Conservation (phyloP, 2,329 filamentous ascomycete species). For the Bipolaris sorokiniana region DNA sequence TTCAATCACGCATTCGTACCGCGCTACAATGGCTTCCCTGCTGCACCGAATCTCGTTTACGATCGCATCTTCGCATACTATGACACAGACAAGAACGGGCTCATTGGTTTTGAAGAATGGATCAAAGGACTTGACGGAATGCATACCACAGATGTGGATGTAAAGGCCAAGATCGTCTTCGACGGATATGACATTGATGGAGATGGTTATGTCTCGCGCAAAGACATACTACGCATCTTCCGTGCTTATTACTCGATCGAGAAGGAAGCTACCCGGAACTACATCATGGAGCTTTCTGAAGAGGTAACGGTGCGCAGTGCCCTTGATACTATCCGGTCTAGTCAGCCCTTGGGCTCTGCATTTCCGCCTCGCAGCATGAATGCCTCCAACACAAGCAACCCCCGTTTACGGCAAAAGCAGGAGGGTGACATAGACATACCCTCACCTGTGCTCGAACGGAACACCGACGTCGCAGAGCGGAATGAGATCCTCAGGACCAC, state of each 20-base stretch:
- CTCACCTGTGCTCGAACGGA: constrained; percentile 30
- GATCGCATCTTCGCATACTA: constrained; percentile 98
- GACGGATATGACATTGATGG: constrained; percentile 89
- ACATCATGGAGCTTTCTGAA: constrained; percentile 75
- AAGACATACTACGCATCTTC: constrained; percentile 90
- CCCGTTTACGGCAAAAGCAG: constrained; percentile 40
- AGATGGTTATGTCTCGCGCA: constrained; percentile 83
- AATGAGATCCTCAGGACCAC: constrained; percentile 23
- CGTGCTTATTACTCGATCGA: constrained; percentile 90
- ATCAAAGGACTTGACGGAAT: constrained; percentile 76
- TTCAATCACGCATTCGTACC: constrained; percentile 92
- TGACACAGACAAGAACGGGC: constrained; percentile 84
- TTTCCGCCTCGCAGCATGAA: constrained; percentile 49
- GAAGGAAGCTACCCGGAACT: constrained; percentile 85
- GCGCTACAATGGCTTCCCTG: constrained; percentile 77
- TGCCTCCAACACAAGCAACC: constrained; percentile 23
- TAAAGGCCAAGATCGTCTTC: constrained; percentile 67
- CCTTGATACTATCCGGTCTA: constrained; percentile 51
- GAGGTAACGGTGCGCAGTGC: constrained; percentile 69
- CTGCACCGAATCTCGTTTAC: constrained; percentile 86
- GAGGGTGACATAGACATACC: constrained; percentile 40
- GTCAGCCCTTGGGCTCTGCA: constrained; percentile 55
- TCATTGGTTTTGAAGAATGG: constrained; percentile 94
- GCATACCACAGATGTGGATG: constrained; percentile 56
- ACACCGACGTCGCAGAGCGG: constrained; percentile 33